These are phyloP conservation scores for Parasarocladium wereldwijsianum DNA, from an alignment of 2,329 filamentous ascomycete genomes.

Conservation along the genomic window DNA sequence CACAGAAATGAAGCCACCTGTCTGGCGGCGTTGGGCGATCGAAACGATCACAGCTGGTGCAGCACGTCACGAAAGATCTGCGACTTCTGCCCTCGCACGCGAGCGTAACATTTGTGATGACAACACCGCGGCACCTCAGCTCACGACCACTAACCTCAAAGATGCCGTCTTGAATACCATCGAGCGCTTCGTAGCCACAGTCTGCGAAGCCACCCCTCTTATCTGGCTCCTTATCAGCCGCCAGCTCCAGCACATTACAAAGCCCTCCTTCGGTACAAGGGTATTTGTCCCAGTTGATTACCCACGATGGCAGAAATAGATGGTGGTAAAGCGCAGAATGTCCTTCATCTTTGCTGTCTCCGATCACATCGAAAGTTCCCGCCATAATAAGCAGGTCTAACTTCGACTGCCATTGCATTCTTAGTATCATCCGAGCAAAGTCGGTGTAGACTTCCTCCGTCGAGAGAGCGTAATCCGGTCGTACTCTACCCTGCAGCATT, in stretches of 20 bases:
- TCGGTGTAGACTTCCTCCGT: not conserved
- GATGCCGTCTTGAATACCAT: no score
- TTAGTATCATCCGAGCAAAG: not conserved
- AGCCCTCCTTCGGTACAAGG: not conserved
- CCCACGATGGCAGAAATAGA: not conserved
- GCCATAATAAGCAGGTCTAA: not conserved
- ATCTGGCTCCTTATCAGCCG: not conserved
- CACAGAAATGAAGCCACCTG: not conserved
- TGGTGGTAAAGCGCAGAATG: not conserved
- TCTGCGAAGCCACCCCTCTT: not conserved
- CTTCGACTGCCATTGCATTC: no score
- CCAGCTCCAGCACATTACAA: not conserved
- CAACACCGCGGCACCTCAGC: not conserved
- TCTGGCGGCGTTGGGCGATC: not conserved
- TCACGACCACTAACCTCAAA: not conserved
- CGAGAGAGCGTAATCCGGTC: not conserved
- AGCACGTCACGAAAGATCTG: not conserved
- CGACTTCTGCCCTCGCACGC: not conserved
- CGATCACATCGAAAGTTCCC: not conserved
- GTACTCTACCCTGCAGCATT: not conserved
- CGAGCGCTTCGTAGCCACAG: not conserved
- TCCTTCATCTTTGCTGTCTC: not conserved
- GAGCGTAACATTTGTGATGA: not conserved
- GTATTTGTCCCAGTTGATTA: not conserved
- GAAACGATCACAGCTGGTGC: not conserved